Evolutionary conservation across 73 alveolate species (phyloP), one percentile per base, ranked within the genome.

Genomic region (Tetrahymena malaccensis): DNA sequence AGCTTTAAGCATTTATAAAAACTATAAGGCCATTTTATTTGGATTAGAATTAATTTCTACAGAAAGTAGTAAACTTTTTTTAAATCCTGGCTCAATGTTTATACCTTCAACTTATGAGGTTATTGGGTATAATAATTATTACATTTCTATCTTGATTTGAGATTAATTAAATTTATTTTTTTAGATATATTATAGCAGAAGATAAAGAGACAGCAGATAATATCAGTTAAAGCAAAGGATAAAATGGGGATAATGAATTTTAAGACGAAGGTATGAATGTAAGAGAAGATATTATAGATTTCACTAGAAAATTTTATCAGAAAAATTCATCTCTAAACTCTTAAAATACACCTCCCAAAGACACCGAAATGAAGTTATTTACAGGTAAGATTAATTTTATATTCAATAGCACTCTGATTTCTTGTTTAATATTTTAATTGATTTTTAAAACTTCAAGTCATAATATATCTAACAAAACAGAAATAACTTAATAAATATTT

Each of bases 31-130:
- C 15, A 98, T 98, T 43, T 97, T 98, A 85, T 98, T 98, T 96
- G 99, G 99, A 56, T 94, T 98, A 34, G 99, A 98, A 96, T 97
- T 98, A 27, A 98, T 96, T 85, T 97, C 98, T 85, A 93, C 85
- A 37, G 98, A 98, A 43, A 96, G 97, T 5, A 96, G 96, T 27
- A 97, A 97, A 34, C 98, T 98, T 38, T 94, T 97, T 94, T 93
- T 98, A 50, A 98, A 98, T 93, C 99, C 99, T 10, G 98, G 99
- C 37, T 94, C 96, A 34, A 96, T 96, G 85, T 96, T 95, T 35
- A 93, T 98, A 9, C 99, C 99, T 11, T 43, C 97, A 22, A 31
- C 40, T n/a, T 70, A 31, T 31, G 89, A 70, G 31, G 89, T 70
- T 7, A 70, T 70, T 27, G 89, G 89, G 89, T 70, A 70, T n/a